phyloP scores from a whole-genome alignment of 306 rosid genomes.

The Dicorynia guianensis region DNA sequence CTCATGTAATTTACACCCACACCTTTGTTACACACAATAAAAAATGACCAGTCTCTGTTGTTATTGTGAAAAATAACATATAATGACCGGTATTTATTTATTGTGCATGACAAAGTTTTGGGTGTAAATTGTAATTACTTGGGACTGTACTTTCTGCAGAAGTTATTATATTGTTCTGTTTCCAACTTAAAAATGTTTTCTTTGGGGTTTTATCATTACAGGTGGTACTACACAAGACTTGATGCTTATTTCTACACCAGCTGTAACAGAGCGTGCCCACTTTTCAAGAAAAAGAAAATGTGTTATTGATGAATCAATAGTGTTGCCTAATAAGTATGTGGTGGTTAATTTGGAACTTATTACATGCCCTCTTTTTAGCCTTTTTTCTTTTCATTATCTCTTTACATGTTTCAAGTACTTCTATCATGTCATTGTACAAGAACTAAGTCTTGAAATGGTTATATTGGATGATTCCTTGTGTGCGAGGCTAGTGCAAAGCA shows the following conservation, averaged over 20 bases:
- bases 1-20: too few species aligned
- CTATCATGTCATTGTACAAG: not conserved
- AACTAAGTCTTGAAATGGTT: not conserved
- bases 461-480: not conserved
- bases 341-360: conserved; percentile 1
- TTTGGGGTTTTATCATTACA: conserved; percentile 19
- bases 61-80: too few species aligned
- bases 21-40: too few species aligned
- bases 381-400: not conserved
- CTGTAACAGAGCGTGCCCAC: conserved; percentile 46
- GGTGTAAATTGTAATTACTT: too few species aligned
- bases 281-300: conserved; percentile 58
- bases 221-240: conserved; percentile 47
- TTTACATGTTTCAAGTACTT: not conserved
- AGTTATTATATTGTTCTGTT: not conserved
- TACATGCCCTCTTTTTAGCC: not conserved
- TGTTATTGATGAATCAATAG: conserved; percentile 48
- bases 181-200: conserved; percentile 3
- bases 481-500: not conserved
- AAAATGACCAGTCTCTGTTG: too few species aligned
- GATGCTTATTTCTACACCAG: conserved; percentile 51
- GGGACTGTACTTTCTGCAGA: too few species aligned
- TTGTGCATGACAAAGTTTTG: too few species aligned
- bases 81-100: too few species aligned
- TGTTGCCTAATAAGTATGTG: conserved; percentile 60